phyloP scores from a whole-genome alignment of 2,329 filamentous ascomycete genomes.

The Fusarium foetens region DNA sequence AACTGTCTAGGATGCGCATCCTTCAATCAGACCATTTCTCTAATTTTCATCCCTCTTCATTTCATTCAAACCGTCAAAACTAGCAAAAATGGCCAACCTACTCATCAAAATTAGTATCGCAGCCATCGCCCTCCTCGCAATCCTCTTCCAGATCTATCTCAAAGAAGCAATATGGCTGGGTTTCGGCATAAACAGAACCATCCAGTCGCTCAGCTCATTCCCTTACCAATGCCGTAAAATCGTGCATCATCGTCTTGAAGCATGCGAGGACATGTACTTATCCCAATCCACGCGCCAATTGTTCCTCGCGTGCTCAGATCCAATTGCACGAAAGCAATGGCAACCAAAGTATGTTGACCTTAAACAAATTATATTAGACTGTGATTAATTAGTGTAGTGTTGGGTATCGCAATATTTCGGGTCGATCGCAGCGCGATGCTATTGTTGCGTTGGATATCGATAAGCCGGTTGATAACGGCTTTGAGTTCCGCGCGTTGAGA shows the following conservation, averaged over 20 bases:
- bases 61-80: too few species aligned
- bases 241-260: constrained; percentile 25
- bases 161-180: constrained; percentile 39
- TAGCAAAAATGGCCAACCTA: constrained; percentile 1
- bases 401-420: constrained; percentile 42
- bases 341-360: constrained; percentile 30
- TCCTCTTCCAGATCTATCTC: constrained; percentile 40
- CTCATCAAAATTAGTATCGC: constrained; percentile 29
- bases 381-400: constrained; percentile 2
- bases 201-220: constrained; percentile 38
- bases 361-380: not conserved
- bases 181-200: constrained; percentile 32
- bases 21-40: not conserved
- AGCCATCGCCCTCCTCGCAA: constrained; percentile 10
- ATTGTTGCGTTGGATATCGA: constrained; percentile 50
- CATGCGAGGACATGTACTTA: constrained; percentile 44
- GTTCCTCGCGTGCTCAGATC: constrained; percentile 42
- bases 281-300: constrained; percentile 37
- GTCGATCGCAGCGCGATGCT: constrained; percentile 46
- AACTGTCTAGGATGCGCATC: not conserved
- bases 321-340: constrained; percentile 27
- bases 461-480: constrained; percentile 31
- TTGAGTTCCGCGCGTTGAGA: constrained; percentile 39
- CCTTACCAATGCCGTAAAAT: constrained; percentile 43
- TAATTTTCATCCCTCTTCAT: too few species aligned